Conservation (phyloP, 106 monocot species). For the Vanilla planifolia region DNA sequence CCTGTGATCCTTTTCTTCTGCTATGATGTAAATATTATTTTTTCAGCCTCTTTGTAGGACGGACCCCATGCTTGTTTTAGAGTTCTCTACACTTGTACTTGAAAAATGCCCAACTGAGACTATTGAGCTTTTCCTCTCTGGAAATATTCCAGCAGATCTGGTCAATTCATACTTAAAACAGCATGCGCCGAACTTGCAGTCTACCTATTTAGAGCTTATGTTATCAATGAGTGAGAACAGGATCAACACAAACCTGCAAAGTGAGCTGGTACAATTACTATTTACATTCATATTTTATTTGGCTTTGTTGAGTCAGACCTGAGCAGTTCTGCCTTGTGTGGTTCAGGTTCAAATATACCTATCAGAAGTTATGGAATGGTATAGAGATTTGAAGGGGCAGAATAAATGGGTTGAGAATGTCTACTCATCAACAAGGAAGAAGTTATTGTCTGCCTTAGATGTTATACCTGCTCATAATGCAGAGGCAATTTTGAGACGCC, state of each 20-base stretch:
- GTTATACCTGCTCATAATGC: conserved; percentile 63
- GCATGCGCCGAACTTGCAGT: conserved; percentile 92
- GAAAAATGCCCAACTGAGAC: conserved; percentile 94
- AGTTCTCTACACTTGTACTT: conserved; percentile 79
- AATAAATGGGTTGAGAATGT: conserved; percentile 79
- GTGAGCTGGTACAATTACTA: conserved; percentile 63
- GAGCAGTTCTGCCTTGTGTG: conserved; percentile 12
- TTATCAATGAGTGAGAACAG: conserved; percentile 80
- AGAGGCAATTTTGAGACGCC: conserved; percentile 60
- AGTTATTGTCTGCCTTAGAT: conserved; percentile 75
- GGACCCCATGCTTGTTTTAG: conserved; percentile 94
- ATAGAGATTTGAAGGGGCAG: conserved; percentile 66
- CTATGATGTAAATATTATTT: conserved; percentile 14
- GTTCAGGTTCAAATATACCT: conserved; percentile 94
- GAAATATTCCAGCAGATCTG: conserved; percentile 95
- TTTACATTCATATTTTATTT: conserved; percentile 1
- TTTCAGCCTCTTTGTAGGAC: conserved; percentile 86
- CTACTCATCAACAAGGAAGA: conserved; percentile 67
- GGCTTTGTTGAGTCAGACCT: not conserved
- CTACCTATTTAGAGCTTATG: conserved; percentile 96
- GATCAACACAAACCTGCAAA: conserved; percentile 74
- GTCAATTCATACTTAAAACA: conserved; percentile 98
- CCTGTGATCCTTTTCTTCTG: no score
- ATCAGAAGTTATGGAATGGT: conserved; percentile 95
- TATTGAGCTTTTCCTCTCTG: conserved; percentile 87